Evolutionary conservation across 2,329 filamentous ascomycete genomes (phyloP).

Genomic region (Keithomyces neogunnii): DNA sequence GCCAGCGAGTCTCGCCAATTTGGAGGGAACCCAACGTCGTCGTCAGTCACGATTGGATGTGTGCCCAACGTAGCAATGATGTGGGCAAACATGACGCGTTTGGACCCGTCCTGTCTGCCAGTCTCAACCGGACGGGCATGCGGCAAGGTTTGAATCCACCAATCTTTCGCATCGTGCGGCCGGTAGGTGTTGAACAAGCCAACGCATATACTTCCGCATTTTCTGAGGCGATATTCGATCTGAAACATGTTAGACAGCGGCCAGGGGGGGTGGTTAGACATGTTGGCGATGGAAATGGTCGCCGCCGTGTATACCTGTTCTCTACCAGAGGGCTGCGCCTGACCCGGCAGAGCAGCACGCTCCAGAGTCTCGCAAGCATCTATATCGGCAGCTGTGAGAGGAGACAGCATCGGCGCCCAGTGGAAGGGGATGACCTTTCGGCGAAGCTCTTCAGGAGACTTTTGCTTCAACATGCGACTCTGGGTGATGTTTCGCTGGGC

Average conservation of each 20-base stretch:
- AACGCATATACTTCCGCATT: slow-evolving; percentile 55
- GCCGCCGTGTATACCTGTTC: slow-evolving; percentile 39
- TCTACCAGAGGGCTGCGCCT: slow-evolving; percentile 36
- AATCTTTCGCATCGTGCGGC: slow-evolving; percentile 35
- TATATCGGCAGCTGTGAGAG: slow-evolving; percentile 58
- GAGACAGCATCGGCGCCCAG: slow-evolving; percentile 55
- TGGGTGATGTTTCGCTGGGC: slow-evolving; percentile 2
- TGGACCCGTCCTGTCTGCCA: slow-evolving; percentile 17
- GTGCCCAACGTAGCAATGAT: slow-evolving; percentile 66
- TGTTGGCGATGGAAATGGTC: background rate
- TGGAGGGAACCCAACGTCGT: slow-evolving; percentile 63
- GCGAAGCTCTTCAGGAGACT: slow-evolving; percentile 8
- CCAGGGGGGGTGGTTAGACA: background rate
- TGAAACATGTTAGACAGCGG: slow-evolving; percentile 7
- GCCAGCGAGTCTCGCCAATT: slow-evolving; percentile 51
- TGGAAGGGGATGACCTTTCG: slow-evolving; percentile 42
- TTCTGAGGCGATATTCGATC: slow-evolving; percentile 17
- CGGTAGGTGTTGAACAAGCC: slow-evolving; percentile 68
- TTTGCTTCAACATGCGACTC: slow-evolving; percentile 4
- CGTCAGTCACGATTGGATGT: slow-evolving; percentile 41
- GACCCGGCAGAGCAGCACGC: slow-evolving; percentile 40
- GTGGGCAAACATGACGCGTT: slow-evolving; percentile 64
- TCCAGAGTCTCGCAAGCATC: slow-evolving; percentile 36
- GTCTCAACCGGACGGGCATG: slow-evolving; percentile 49
- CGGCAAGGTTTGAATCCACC: slow-evolving; percentile 42